A percentile compares a stretch with the other conserved stretches of the same genome.
phyloP scores from a whole-genome alignment of 2,329 filamentous ascomycete species.

The Aspergillus arachidicola region DNA sequence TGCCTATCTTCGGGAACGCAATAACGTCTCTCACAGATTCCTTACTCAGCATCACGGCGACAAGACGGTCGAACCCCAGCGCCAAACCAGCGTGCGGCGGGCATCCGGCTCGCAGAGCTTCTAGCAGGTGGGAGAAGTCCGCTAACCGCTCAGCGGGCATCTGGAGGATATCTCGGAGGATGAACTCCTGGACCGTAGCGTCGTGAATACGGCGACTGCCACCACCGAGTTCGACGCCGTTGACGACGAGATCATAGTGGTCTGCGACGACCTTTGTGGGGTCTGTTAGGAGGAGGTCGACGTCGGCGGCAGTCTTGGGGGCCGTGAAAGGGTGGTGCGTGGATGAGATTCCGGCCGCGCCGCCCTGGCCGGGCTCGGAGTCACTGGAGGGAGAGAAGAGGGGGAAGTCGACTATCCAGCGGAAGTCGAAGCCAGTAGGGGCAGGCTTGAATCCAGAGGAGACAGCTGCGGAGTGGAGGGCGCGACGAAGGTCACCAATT shows the following conservation, averaged over 20 bases:
- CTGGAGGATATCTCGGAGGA: conserved; percentile 80
- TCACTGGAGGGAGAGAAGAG: conserved; percentile 77
- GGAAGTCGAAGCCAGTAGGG: conserved; percentile 63
- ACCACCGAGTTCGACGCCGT: conserved; percentile 91
- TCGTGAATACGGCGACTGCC: conserved; percentile 91
- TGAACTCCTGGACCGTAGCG: conserved; percentile 76
- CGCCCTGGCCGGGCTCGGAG: conserved; percentile 76
- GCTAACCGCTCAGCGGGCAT: conserved; percentile 72
- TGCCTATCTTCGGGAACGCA: conserved; percentile 92
- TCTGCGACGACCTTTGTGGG: conserved; percentile 76
- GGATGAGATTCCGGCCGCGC: conserved; percentile 75
- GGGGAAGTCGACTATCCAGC: conserved; percentile 90
- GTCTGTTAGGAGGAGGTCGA: conserved; percentile 71
- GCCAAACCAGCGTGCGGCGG: conserved; percentile 94
- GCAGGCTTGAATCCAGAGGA: conserved; percentile 59
- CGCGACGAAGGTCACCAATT: conserved; percentile 71
- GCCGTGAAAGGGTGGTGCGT: conserved; percentile 98
- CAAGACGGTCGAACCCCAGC: conserved; percentile 84
- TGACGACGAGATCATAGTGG: conserved; percentile 94
- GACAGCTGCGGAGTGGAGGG: conserved; percentile 70
- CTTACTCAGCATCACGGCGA: conserved; percentile 76
- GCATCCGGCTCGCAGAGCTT: conserved; percentile 80
- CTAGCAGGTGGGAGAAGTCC: conserved; percentile 83
- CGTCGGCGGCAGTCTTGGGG: conserved; percentile 70
- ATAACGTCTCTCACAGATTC: conserved; percentile 89